Base-by-base conservation (phyloP, 1,284 basidiomycete genomes). In the Testicularia cyperi region DNA sequence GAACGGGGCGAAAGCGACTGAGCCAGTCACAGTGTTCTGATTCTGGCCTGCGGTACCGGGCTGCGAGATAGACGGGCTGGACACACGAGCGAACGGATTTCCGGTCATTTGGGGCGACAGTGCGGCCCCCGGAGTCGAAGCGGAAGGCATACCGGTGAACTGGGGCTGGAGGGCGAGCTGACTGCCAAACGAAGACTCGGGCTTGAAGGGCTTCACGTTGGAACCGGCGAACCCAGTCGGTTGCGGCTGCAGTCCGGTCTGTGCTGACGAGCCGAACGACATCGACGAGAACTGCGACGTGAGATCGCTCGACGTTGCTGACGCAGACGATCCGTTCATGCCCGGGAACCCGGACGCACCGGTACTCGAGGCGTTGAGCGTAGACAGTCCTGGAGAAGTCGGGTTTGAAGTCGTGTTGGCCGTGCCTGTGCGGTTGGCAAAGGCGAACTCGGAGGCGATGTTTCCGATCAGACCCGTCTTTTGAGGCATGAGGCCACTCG, bases 391-490 rank as follows among this genome's bases (percentile, higher is more conserved):
- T n/a, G n/a, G n/a, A n/a, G n/a, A n/a, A n/a, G n/a, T n/a, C n/a
- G n/a, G n/a, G n/a, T 32, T 30, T 23, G 38, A 16, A n/a, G 31
- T 34, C n/a, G 23, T 36, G 27, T 26, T 32, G 26, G 23, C 24
- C 23, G 44, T 18, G 29, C 15, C 44, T 24, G 29, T 30, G 14
- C 48, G 39, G 18, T 55, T 58, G 24, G 30, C 44, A 15, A 65
- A 52, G 8, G 76, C 60, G 38, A 79, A 77, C 34, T 79, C 78
- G 7, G 70, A 74, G 2, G 78, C 78, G 26, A 79, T 41, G 32
- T 61, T 77, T 24, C 76, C 75, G 25, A 79, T 70, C 16, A 79
- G 26, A 1, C 76, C 75, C 0, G 73, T 77, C 49, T 70, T 62
- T 27, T 74, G 70, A 4, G 72, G 68, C 4, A 56, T 57, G 3